Base-by-base conservation (phyloP, 441 rosid genomes). In the Erysimum pusillum region DNA sequence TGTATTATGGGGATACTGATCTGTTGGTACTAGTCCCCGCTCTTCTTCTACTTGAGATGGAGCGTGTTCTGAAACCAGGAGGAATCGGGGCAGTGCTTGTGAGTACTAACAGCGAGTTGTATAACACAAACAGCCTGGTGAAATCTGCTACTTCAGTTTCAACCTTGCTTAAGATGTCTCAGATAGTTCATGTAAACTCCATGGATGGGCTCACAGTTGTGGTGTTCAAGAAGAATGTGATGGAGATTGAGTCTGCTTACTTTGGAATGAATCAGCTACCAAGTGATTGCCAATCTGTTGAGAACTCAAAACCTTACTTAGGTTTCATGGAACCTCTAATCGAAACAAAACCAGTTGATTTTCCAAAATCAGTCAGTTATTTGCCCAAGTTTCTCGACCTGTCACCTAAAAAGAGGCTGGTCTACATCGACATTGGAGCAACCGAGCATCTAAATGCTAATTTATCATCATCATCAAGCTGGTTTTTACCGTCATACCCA, bases 31-130 rank as follows among this genome's bases (percentile, higher is more conserved):
- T 13, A 71, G 82, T 83, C 70, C 93, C 91, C 53, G 93, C 89
- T 0, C 68, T 83, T 51, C 85, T 90, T 2, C 88, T 89, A 71
- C 89, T 89, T 4, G 93, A 89, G 85, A 84, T 89, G 6, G 97
- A 88, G 83, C 91, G 93, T 2, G 85, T 87, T 64, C 83, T 90
- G 59, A 83, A 68, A 59, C 94, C 91, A 0, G 90, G 87, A 4
- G 96, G 93, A 42, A 66, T 87, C 7, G 91, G 90, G 56, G 89
- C 93, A 17, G 76, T 90, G 82, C 89, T 89, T 66, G 89, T 89
- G 14, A 77, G 78, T 31, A 69, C 58, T 48, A 53, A 76, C 18
- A 70, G 82, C 11, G 84, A 85, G 82, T 74, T 61, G 31, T 38
- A 36, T 38, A 60, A 11, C 45, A 36, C 65, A 7, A 80, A 82